Base-by-base conservation (phyloP, 345 rosid genomes). In the Acer yangbiense region DNA sequence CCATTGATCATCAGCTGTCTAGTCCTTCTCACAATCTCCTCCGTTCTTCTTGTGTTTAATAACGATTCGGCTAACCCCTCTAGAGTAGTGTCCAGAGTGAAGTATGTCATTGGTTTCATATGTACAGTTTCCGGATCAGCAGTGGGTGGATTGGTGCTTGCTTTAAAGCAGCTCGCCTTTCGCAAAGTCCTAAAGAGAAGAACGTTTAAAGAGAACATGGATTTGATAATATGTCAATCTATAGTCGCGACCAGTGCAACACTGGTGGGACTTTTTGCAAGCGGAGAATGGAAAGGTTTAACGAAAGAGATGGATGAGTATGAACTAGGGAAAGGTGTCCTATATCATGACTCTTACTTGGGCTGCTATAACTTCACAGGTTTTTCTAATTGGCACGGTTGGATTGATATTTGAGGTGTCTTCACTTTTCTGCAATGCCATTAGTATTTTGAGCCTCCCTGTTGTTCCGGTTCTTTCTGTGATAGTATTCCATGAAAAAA, bases 321-420 rank as follows among this genome's bases (percentile, higher is more conserved):
- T 63, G 55, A 81, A 69, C 64, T 81, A 1, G 97, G 95, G 63
- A 83, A 83, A 86, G 63, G 78, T 63, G 0, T 76, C 89, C 0
- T 89, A 92, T n/a, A n/a, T 86, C 67, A 66, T 89, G 88, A 86
- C 25, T 64, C 71, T 92, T 69, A 69, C 77, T 27, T 82, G 90
- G 61, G 79, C 80, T 50, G 82, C 88, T 43, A 79, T 91, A 62
- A 23, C 75, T 0, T 87, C 88, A 89, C 92, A 89, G 82, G 75
- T 85, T 7, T 89, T 80, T 50, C 9, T 77, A 0, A 72, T 91
- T 50, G 94, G 94, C 11, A 65, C 68, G 1, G 79, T 80, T 32
- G 90, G 91, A 10, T 61, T 91, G 85, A 85, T 86, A 66, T 87
- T 87, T n/a, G 86, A 93, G 81, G 87, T 89, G 1, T 88, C 95